Evolutionary conservation across 164 flowering plant genomes (phyloP), one percentile per base, ranked within the genome.

Genomic region (Litsea cubeba): DNA sequence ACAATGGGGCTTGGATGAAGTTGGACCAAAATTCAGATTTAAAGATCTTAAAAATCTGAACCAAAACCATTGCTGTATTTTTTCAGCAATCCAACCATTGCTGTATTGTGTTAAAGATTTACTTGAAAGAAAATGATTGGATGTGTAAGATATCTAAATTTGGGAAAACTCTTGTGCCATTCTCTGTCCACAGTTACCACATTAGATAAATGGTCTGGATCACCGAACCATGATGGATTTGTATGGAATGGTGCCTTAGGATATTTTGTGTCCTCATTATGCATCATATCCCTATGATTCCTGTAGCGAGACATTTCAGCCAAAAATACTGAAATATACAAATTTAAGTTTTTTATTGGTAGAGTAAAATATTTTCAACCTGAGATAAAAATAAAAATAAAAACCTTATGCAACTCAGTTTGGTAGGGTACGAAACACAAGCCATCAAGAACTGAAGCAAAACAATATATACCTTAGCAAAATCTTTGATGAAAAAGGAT

Each of bases 401-500:
- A 40, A 8, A 8, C 11, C 46, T 40, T 5, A 40, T 40, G 46
- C 46, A 40, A 1, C 11, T 5, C 46, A 40, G 11, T 40, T 40
- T 40, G 11, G 46, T 40, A 7, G 46, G 46, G 46, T 40, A 40
- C 0, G 11, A 40, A 40, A 15, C 20, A 54, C 60, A 54, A 54
- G 60, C 20, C n/a, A 17, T 20, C 60, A 54, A 20, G n/a, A 54
- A 15, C 40, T 66, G 46, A 66, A 28, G 2, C 17, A 66, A 28
- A 66, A 18, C 3, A 40, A 40, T 87, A 79, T 71, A 0, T 76
- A 94, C 98, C 95, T 86, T 89, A 65, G 83, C 81, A n/a, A 80
- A 77, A 79, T 93, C 91, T 74, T 88, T 91, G 15, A 95, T 78
- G 12, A 83, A 51, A 80, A 84, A 95, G 0, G 97, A 88, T 22